phyloP scores from a whole-genome alignment of 805 yeast species.

The Metschnikowia lochheadii region DNA sequence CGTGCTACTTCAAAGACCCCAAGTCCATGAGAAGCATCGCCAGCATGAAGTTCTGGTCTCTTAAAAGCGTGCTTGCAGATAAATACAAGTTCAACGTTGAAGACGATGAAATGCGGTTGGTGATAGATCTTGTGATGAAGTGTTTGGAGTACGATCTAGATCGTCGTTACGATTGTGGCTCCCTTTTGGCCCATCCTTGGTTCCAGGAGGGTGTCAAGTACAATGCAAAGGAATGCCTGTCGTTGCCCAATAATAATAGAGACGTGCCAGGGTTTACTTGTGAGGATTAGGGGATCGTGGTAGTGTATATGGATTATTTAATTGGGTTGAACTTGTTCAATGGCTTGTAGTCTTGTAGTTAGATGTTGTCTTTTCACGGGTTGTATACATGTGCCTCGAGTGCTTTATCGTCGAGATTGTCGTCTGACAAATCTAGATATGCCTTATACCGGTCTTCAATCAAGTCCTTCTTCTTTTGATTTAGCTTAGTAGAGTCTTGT shows the following conservation, averaged over 20 bases:
- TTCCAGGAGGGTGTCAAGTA: constrained; percentile 19
- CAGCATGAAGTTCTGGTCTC: constrained; percentile 85
- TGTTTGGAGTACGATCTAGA: constrained; percentile 49
- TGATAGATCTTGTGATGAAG: constrained; percentile 45
- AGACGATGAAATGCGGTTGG: constrained; percentile 33
- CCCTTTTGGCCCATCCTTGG: constrained; percentile 54
- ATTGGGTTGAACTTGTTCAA: not conserved
- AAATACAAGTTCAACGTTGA: constrained; percentile 63
- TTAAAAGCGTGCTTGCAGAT: constrained; percentile 74
- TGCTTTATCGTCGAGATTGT: not conserved
- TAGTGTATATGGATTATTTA: not conserved
- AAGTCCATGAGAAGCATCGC: constrained; percentile 75
- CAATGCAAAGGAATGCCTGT: constrained; percentile 16
- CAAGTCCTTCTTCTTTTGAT: not conserved
- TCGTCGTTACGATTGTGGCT: constrained; percentile 51
- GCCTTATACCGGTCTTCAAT: not conserved
- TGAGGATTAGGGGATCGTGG: constrained; percentile 10
- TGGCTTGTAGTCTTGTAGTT: too few relatives aligned
- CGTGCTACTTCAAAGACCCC: constrained; percentile 59
- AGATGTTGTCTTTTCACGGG: not conserved
- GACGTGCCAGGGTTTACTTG: constrained; percentile 32
- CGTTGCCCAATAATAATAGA: constrained; percentile 23
- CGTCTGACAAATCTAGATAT: constrained; percentile 2
- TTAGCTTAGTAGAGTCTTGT: not conserved
- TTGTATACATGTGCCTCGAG: constrained; percentile 2